phyloP scores from a whole-genome alignment of 2,329 filamentous ascomycete species.

The Incumbomyces lentus region DNA sequence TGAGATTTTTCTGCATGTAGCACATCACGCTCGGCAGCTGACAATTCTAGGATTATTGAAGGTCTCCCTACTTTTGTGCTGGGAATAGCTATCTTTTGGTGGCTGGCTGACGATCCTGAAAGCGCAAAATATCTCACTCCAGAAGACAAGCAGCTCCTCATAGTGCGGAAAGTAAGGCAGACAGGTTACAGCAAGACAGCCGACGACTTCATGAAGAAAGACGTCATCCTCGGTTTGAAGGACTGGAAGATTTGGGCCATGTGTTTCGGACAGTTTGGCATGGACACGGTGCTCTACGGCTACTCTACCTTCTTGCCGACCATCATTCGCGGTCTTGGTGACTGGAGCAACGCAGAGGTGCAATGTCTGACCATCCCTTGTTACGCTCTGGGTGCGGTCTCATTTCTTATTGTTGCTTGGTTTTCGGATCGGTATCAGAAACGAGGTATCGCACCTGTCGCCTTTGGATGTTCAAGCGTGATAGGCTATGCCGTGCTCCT shows the following conservation, averaged over 20 bases:
- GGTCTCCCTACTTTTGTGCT: conserved; percentile 37
- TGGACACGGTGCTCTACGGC: conserved; percentile 68
- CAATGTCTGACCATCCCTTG: conserved; percentile 71
- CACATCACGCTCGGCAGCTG: conserved; percentile 31
- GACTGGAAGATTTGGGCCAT: conserved; percentile 72
- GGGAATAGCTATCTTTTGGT: conserved; percentile 33
- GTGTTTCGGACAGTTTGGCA: conserved; percentile 58
- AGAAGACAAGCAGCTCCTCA: conserved; percentile 45
- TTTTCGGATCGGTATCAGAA: conserved; percentile 58
- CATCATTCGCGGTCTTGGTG: conserved; percentile 60
- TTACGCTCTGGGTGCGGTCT: conserved; percentile 61
- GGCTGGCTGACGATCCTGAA: conserved; percentile 38
- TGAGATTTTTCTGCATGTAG: conserved; percentile 15
- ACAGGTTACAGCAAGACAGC: conserved; percentile 39
- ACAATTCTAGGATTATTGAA: conserved; percentile 33
- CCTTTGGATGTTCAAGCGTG: conserved; percentile 53
- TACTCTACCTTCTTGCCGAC: conserved; percentile 40
- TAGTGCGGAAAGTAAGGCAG: conserved; percentile 40
- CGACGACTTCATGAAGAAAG: conserved; percentile 47
- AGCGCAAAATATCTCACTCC: conserved; percentile 34
- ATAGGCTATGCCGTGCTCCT: conserved; percentile 61
- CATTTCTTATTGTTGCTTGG: conserved; percentile 56
- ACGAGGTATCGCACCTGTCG: conserved; percentile 54
- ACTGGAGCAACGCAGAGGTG: conserved; percentile 53
- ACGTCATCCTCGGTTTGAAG: conserved; percentile 55